phyloP scores from a whole-genome alignment of 208 protist species.

The Phytomonas serpens region DNA sequence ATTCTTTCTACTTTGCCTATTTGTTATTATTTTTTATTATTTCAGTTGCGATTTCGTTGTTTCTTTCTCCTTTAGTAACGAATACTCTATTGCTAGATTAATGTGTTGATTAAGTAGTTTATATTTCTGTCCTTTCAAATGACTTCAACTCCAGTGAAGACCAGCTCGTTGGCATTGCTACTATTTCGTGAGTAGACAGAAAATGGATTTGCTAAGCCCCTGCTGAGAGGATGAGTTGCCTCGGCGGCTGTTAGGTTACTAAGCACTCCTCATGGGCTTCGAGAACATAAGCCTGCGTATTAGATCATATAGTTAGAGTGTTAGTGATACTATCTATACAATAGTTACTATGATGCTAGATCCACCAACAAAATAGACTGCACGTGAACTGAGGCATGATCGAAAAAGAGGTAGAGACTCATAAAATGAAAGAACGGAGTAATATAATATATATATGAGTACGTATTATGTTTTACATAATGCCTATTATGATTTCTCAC shows the following conservation, averaged over 20 bases:
- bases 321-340: too few relatives aligned
- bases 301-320: too few relatives aligned
- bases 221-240: background rate
- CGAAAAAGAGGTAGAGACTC: too few relatives aligned
- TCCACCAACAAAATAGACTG: too few relatives aligned
- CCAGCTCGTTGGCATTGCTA: background rate
- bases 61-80: slow-evolving; percentile 17
- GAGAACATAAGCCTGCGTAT: background rate
- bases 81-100: background rate
- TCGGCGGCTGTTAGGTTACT: background rate
- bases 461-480: too few relatives aligned
- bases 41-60: slow-evolving; percentile 14
- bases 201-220: background rate
- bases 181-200: background rate
- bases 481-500: background rate
- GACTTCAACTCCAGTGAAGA: background rate
- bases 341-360: too few relatives aligned
- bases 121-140: background rate
- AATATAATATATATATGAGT: too few relatives aligned
- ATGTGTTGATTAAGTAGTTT: background rate
- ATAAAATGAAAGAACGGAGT: too few relatives aligned
- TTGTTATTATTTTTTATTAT: slow-evolving; percentile 14
- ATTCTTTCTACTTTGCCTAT: slow-evolving; percentile 9
- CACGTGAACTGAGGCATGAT: too few relatives aligned
- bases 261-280: background rate